phyloP scores from a whole-genome alignment of 2,329 filamentous ascomycete species.

The Trichophaea hybrida region DNA sequence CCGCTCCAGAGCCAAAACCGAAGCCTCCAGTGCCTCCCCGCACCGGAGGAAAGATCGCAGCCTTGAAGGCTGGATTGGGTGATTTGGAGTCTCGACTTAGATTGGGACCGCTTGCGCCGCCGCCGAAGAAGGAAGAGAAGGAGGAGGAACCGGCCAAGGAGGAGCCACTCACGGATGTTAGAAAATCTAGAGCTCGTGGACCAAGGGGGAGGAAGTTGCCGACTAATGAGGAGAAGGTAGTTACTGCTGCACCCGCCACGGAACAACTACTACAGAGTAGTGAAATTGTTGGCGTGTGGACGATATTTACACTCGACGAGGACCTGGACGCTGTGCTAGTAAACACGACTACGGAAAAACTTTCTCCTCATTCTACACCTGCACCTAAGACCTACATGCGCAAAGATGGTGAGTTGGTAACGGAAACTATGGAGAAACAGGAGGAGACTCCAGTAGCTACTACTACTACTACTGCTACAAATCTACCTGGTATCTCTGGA shows the following conservation, averaged over 20 bases:
- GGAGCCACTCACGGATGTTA: conserved; percentile 69
- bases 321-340: conserved; percentile 12
- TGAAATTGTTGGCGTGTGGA: conserved; percentile 16
- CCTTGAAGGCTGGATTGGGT: conserved; percentile 78
- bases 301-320: conserved; percentile 17
- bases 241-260: conserved; percentile 1
- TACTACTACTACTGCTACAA: conserved; percentile 2
- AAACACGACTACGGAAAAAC: background rate
- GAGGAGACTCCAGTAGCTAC: background rate
- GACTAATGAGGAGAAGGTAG: conserved; percentile 1
- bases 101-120: conserved; percentile 55
- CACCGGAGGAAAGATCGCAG: conserved; percentile 76
- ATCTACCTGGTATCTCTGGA: conserved; percentile 5
- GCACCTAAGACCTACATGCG: background rate
- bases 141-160: conserved; percentile 33
- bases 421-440: background rate
- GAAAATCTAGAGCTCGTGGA: conserved; percentile 79
- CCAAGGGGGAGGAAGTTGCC: conserved; percentile 61
- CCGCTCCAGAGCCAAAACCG: conserved; percentile 38
- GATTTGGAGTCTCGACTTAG: conserved; percentile 83
- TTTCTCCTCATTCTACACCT: background rate
- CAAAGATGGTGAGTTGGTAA: background rate
- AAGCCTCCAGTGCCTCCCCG: conserved; percentile 66
- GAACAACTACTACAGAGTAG: background rate
- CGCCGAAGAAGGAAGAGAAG: conserved; percentile 56